Evolutionary conservation across 352 stramenopile genomes (phyloP), one percentile per base, ranked within the genome.

Genomic region (Phytophthora podocarpi): DNA sequence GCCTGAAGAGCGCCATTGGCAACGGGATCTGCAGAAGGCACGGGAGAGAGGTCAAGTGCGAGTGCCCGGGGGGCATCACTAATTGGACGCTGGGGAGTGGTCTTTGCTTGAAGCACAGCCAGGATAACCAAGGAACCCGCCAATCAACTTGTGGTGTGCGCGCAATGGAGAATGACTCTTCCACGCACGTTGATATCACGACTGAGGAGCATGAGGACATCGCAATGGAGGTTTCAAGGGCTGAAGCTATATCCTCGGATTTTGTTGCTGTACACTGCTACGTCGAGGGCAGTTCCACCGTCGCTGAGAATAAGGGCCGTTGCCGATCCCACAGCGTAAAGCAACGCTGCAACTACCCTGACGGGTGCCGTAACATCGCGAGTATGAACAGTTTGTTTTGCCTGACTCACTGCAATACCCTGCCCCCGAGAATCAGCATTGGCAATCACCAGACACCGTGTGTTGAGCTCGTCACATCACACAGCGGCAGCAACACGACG

Each of bases 1-100:
- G 88, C 64, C 65, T 72, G 59, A 95, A 95, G 71, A 95, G 92
- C 72, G 80, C 80, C 15, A 83, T 93, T 72, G 82, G 90, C 68
- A 88, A 88, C 35, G 86, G 86, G 0, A 74, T 92, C 12, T 95
- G 86, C 49, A 76, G 85, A 12, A 60, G 86, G 20, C 85, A 95
- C 68, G n/a, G n/a, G n/a, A n/a, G n/a, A n/a, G n/a, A n/a, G n/a
- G n/a, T n/a, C n/a, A n/a, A n/a, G n/a, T n/a, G n/a, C n/a, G n/a
- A n/a, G n/a, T n/a, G n/a, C n/a, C n/a, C 18, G 10, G 13, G 40
- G 20, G 49, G 26, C 13, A 49, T 35, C 20, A 30, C 24, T 1
- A 48, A 49, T 24, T 59, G 36, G 50, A 37, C 37, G 13, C 50
- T 35, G 28, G 30, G 18, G 21, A 3, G 27, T 3, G 50, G 50